Conservation (phyloP, 2,329 filamentous ascomycete genomes). For the Colletotrichum sp. region DNA sequence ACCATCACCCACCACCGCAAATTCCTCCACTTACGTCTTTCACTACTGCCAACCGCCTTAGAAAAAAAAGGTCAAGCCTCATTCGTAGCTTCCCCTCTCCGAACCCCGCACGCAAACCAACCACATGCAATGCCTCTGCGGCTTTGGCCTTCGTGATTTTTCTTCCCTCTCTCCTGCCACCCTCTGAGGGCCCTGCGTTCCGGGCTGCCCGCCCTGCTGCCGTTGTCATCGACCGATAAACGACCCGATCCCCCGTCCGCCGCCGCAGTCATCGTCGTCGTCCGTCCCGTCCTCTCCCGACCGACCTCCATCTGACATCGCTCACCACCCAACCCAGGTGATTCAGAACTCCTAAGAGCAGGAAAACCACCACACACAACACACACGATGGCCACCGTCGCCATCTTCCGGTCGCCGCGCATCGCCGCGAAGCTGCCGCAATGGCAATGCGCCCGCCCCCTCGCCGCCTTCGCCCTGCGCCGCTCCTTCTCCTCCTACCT, state of each 20-base stretch:
- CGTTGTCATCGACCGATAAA: slow-evolving; percentile 10
- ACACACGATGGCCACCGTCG: slow-evolving; percentile 46
- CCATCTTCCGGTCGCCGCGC: slow-evolving; percentile 47
- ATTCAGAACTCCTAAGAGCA: neutral
- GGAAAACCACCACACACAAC: neutral
- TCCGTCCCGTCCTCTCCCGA: neutral
- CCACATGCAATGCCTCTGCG: slow-evolving; percentile 17
- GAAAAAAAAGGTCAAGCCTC: slow-evolving; percentile 5
- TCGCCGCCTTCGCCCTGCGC: slow-evolving; percentile 36
- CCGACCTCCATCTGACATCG: neutral
- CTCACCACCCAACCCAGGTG: neutral
- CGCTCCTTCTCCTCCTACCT: slow-evolving; percentile 80
- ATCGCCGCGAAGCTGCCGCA: slow-evolving; percentile 38
- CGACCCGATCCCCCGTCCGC: neutral
- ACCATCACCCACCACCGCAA: neutral
- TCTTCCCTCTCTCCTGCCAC: neutral
- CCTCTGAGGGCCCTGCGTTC: slow-evolving; percentile 3
- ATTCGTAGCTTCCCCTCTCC: slow-evolving; percentile 12
- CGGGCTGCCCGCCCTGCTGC: slow-evolving; percentile 8
- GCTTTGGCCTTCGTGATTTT: slow-evolving; percentile 6
- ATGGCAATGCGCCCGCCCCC: slow-evolving; percentile 36
- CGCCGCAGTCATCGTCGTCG: neutral
- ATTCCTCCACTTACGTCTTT: neutral
- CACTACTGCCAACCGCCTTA: neutral
- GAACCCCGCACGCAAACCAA: slow-evolving; percentile 17